These are phyloP conservation scores for Akanthomyces dipterigenus DNA, from an alignment of 2,329 filamentous ascomycete species.

Conservation along the genomic window DNA sequence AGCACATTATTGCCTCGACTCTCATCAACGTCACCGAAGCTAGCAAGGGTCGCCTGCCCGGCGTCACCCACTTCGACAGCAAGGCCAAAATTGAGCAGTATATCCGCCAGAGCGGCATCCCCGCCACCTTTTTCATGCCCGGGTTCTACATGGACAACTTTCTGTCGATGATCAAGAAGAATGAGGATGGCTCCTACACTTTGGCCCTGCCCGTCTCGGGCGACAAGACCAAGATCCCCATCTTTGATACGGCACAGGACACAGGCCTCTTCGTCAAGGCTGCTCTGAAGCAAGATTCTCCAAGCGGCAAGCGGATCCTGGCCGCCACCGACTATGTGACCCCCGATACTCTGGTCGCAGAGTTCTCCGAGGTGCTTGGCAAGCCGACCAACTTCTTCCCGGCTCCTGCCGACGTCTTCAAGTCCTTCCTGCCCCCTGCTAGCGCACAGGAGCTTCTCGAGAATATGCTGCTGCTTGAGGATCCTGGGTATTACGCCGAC, in stretches of 20 bases:
- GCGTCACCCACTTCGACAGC: constrained; percentile 46
- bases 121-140: constrained; percentile 44
- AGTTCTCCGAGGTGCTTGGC: constrained; percentile 29
- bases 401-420: constrained; percentile 28
- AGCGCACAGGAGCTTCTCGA: constrained; percentile 32
- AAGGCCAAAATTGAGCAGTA: constrained; percentile 53
- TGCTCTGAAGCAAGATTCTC: constrained; percentile 22
- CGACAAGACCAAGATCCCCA: constrained; percentile 28
- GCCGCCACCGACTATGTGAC: constrained; percentile 32
- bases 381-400: constrained; percentile 25
- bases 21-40: constrained; percentile 32
- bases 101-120: constrained; percentile 42
- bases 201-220: constrained; percentile 23
- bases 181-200: constrained; percentile 23
- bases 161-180: constrained; percentile 21
- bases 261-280: constrained; percentile 32
- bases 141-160: constrained; percentile 51
- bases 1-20: constrained; percentile 42
- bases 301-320: constrained; percentile 27
- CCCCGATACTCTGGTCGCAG: constrained; percentile 24
- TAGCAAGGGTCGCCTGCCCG: constrained; percentile 29
- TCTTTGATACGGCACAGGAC: constrained; percentile 31
- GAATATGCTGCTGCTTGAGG: constrained; percentile 35
- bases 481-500: constrained; percentile 34
- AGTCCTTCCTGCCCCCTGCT: constrained; percentile 24